These are phyloP conservation scores for Apiotrichum gracile DNA, from an alignment of 1,284 basidiomycete species.

Conservation along the genomic window DNA sequence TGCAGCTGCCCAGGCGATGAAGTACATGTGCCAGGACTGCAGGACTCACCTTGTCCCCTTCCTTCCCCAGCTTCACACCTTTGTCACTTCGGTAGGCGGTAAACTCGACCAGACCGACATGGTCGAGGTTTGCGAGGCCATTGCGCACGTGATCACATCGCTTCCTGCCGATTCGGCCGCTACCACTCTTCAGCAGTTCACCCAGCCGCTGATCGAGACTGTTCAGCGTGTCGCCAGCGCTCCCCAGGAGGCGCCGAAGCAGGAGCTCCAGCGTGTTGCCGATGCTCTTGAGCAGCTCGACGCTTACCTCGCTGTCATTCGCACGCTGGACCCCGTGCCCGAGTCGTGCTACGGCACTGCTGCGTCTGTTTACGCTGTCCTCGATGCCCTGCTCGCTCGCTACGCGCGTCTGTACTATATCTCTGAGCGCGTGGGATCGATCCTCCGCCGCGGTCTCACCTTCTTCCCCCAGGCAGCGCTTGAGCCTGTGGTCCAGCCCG, in stretches of 20 bases:
- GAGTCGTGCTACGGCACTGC: conserved; percentile 70
- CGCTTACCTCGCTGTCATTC: conserved; percentile 73
- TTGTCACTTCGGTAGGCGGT: conserved; percentile 68
- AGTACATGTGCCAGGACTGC: conserved; percentile 96
- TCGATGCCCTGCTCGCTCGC: conserved; percentile 72
- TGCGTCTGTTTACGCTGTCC: conserved; percentile 72
- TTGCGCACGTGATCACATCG: conserved; percentile 86
- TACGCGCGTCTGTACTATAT: conserved; percentile 74
- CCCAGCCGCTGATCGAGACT: conserved; percentile 53
- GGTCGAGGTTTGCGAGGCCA: conserved; percentile 87
- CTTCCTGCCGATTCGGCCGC: conserved; percentile 81
- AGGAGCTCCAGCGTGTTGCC: conserved; percentile 59
- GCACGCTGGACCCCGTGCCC: conserved; percentile 73
- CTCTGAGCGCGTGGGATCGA: conserved; percentile 79
- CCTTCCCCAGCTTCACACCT: conserved; percentile 83
- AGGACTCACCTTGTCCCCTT: conserved; percentile 88
- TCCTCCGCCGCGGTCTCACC: conserved; percentile 74
- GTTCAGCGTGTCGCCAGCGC: conserved; percentile 44
- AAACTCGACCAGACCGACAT: conserved; percentile 82
- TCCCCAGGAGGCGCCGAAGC: conserved; percentile 52
- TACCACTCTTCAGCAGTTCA: conserved; percentile 75
- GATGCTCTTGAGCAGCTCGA: conserved; percentile 86
- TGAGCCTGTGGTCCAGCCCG: conserved; percentile 61
- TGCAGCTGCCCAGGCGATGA: conserved; percentile 92
- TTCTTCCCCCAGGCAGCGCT: conserved; percentile 68